Percentiles rank a stretch among this genome's conserved stretches.
Conservation (phyloP, 2,329 filamentous ascomycete genomes). For the Botrytis paeoniae region DNA sequence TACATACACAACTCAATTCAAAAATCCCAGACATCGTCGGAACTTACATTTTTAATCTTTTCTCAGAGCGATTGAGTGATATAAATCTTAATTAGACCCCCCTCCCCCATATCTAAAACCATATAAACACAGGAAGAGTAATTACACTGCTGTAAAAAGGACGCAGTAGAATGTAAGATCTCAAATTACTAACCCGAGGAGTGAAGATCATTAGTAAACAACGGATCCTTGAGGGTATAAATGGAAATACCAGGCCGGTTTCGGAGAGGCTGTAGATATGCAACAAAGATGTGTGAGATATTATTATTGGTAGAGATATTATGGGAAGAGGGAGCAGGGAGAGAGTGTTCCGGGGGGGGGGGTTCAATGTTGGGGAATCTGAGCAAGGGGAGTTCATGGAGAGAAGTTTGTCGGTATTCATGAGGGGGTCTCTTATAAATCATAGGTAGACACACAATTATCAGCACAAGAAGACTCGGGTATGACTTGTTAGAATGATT, state of each 20-base stretch:
- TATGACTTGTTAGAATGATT: background rate
- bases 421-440: rapidly evolving
- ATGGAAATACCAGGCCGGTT: background rate
- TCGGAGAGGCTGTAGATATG: background rate
- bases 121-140: background rate
- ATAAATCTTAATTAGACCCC: too few species aligned
- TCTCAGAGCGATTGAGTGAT: too few species aligned
- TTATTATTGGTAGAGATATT: background rate
- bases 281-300: background rate
- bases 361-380: background rate
- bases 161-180: background rate
- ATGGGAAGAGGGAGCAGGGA: background rate
- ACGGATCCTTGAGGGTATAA: background rate
- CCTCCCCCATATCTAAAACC: background rate
- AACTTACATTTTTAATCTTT: too few species aligned
- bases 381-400: background rate
- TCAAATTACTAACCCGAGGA: background rate
- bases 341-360: too few species aligned
- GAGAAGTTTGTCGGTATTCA: too few species aligned
- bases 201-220: background rate
- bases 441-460: rapidly evolving
- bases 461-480: background rate
- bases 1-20: too few species aligned
- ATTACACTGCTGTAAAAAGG: background rate
- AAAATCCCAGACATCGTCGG: too few species aligned